Conservation (phyloP, 225 moss, liverwort and hornwort species). For the Neckera pumila region DNA sequence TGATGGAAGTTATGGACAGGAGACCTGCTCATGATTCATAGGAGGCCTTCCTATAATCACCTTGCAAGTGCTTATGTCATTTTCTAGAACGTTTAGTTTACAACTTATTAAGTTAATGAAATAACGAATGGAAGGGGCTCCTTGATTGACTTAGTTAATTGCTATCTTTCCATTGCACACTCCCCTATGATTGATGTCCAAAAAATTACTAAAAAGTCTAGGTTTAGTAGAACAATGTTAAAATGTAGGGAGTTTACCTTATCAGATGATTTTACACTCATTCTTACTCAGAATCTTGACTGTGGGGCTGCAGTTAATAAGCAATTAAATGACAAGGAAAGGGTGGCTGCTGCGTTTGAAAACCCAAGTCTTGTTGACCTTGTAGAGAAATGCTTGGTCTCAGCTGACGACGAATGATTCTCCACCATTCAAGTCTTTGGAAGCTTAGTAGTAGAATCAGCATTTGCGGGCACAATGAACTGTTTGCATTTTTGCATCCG, state of each 20-base stretch:
- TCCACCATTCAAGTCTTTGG: not conserved
- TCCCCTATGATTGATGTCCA: not conserved
- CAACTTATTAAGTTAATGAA: not conserved
- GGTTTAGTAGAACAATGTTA: not conserved
- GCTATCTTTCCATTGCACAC: not conserved
- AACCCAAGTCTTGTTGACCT: constrained; percentile 79
- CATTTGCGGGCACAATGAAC: not conserved
- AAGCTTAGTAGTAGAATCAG: not conserved
- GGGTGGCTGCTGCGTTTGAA: constrained; percentile 93
- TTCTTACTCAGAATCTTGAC: not conserved
- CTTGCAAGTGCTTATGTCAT: not conserved
- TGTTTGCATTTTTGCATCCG: not conserved
- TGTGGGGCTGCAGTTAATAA: constrained; percentile 68
- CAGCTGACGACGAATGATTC: constrained; percentile 30
- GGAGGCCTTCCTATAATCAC: not conserved
- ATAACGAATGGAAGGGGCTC: not conserved
- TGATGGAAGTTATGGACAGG: not conserved
- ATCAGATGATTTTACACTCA: not conserved
- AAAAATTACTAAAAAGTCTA: not conserved
- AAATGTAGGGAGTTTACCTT: not conserved
- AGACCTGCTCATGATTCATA: not conserved
- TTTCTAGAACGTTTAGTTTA: not conserved
- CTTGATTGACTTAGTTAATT: not conserved
- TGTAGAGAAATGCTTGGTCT: constrained; percentile 82
- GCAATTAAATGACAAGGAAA: constrained; percentile 96